Conservation (phyloP, 2,329 filamentous ascomycete species). For the Pyrenophora teres region DNA sequence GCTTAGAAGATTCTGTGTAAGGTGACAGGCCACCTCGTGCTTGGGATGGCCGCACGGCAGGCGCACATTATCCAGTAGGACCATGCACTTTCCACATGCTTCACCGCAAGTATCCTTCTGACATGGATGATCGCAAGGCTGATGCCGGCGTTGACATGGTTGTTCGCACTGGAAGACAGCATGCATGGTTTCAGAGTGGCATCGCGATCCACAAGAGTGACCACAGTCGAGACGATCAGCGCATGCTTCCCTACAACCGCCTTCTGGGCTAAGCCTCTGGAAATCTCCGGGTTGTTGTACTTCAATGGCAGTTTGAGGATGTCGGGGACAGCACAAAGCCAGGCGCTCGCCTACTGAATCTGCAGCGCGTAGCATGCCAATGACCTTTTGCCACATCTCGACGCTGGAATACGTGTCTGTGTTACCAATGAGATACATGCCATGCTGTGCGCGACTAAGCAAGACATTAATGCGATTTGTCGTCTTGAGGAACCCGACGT, state of each 20-base stretch:
- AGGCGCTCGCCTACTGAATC: conserved; percentile 24
- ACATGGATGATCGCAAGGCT: conserved; percentile 35
- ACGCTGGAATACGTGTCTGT: conserved; percentile 61
- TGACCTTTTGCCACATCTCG: conserved; percentile 67
- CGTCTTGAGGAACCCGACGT: conserved; percentile 68
- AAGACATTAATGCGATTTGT: conserved; percentile 72
- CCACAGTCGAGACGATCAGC: conserved; percentile 34
- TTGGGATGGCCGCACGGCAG: conserved; percentile 39
- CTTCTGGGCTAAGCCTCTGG: conserved; percentile 32
- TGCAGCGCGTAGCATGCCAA: conserved; percentile 54
- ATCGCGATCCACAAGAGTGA: conserved; percentile 34
- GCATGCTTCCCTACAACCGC: conserved; percentile 36
- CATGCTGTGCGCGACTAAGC: conserved; percentile 68
- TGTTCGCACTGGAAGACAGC: conserved; percentile 30
- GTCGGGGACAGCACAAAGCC: conserved; percentile 36
- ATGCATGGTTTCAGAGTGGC: conserved; percentile 41
- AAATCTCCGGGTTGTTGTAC: conserved; percentile 39
- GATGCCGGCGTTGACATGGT: conserved; percentile 30
- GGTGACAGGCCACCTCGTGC: conserved; percentile 16
- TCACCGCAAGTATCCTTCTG: conserved; percentile 37
- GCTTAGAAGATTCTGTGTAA: conserved; percentile 3
- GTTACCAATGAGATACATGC: conserved; percentile 74
- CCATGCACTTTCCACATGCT: conserved; percentile 30
- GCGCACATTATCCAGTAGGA: conserved; percentile 23
- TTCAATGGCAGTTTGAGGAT: conserved; percentile 30